A percentile compares a stretch with the other conserved stretches of the same genome.
These are phyloP conservation scores for Fusarium graminum DNA, from an alignment of 2,329 filamentous ascomycete genomes.

Conservation along the genomic window DNA sequence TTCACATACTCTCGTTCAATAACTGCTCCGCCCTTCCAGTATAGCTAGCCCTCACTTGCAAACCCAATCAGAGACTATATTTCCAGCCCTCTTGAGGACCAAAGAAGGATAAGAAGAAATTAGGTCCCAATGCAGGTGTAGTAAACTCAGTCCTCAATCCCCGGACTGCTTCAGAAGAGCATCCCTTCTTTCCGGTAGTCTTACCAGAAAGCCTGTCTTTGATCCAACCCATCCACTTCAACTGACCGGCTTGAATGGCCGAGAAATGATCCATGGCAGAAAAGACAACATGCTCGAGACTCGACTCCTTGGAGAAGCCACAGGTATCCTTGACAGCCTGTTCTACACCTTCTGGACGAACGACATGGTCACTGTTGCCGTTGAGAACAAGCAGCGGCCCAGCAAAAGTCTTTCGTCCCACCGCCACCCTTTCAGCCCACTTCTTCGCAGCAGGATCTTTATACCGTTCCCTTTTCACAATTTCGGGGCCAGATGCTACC, in stretches of 20 bases:
- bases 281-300: constrained; percentile 3
- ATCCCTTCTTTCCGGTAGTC: background rate
- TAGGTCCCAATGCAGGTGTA: constrained; percentile 2
- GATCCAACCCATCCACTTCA: constrained; percentile 34
- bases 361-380: constrained; percentile 12
- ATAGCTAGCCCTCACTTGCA: background rate
- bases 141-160: constrained; percentile 20
- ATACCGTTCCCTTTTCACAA: constrained; percentile 5
- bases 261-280: constrained; percentile 34
- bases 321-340: constrained; percentile 12
- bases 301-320: background rate
- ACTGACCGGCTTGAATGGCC: constrained; percentile 30
- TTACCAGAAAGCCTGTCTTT: constrained; percentile 27
- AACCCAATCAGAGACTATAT: constrained; percentile 7
- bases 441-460: constrained; percentile 4
- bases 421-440: constrained; percentile 14
- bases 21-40: background rate
- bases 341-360: constrained; percentile 20
- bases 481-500: constrained; percentile 10
- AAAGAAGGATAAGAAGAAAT: constrained; percentile 31
- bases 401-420: constrained; percentile 2
- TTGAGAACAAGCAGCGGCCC: constrained; percentile 7
- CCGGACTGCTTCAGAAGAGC: background rate
- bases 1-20: background rate
- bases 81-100: constrained; percentile 9